Conservation (phyloP, 1,284 basidiomycete species). For the Marasmius oreades region DNA sequence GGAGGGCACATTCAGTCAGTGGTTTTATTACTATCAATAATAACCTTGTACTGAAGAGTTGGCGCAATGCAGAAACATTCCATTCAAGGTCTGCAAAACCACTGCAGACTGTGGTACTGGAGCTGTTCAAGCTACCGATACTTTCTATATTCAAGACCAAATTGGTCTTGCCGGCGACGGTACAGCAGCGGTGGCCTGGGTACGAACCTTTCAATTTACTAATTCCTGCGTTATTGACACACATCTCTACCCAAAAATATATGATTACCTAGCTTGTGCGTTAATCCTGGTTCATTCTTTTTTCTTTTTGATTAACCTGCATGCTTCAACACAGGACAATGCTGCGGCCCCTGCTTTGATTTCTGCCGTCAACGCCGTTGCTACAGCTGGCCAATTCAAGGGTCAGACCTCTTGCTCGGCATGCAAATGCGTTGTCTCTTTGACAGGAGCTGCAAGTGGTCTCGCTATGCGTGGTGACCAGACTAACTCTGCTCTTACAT, state of each 20-base stretch:
- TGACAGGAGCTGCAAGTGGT: background rate
- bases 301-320: background rate
- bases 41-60: background rate
- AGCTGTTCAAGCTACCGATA: background rate
- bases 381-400: slow-evolving; percentile 1
- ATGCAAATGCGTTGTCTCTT: slow-evolving; percentile 3
- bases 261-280: background rate
- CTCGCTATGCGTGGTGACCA: background rate
- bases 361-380: background rate
- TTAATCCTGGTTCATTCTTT: background rate
- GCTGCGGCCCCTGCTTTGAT: background rate
- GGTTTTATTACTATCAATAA: background rate
- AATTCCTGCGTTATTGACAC: background rate
- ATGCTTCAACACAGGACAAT: background rate
- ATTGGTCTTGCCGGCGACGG: background rate
- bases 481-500: background rate
- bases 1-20: slow-evolving; percentile 3
- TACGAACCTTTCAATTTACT: background rate
- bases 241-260: background rate
- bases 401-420: background rate
- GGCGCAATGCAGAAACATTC: background rate
- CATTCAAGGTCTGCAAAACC: slow-evolving; percentile 6
- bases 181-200: background rate
- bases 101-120: slow-evolving; percentile 4
- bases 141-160: slow-evolving; percentile 2